Evolutionary conservation across 371 early-diverging fungal species (phyloP), one percentile per base, ranked within the genome.

Genomic region (Saksenaea vasiformis): DNA sequence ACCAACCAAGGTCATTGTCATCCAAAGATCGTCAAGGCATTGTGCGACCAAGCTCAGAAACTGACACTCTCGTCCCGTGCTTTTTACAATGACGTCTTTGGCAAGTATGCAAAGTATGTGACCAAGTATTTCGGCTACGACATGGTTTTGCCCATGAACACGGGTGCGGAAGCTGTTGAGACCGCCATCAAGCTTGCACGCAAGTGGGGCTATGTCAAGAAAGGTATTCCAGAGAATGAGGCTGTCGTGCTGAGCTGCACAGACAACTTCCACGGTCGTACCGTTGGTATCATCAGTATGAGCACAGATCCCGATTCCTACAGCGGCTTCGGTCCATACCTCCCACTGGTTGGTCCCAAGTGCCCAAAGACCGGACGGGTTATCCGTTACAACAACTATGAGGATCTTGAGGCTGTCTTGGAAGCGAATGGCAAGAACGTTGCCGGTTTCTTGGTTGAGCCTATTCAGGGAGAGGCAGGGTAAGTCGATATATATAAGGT

Each of bases 391-490:
- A 94, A 94, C 84, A 78, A 91, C 66, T 71, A 88, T n/a, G 87
- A 93, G 63, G 96, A 94, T 69, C 84, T 98, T 24, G 94, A 96
- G 73, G 87, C 83, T 5, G 95, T 91, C 14, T 79, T 98, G 43
- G 86, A 93, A 62, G 79, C 85, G 3, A 87, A 94, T 69, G 95
- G 95, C 61, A 74, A 87, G 60, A 76, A 89, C 47, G 91, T 95
- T 3, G 95, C 94, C 44, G 98, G 89, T 11, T 96, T 98, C 82
- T 83, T 99, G 60, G 92, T 98, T 19, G 99, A 98, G 81, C 99
- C 99, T 27, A 96, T 98, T 77, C 99, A 98, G 80, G 99, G 99
- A 66, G 99, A 98, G 84, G 98, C 98, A 27, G 97, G 95, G 71
- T 81, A 79, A 65, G 67, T 55, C 1, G 43, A 68, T 22, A 38